Conservation (phyloP, 345 rosid genomes). For the Eucalyptus shirleyi region DNA sequence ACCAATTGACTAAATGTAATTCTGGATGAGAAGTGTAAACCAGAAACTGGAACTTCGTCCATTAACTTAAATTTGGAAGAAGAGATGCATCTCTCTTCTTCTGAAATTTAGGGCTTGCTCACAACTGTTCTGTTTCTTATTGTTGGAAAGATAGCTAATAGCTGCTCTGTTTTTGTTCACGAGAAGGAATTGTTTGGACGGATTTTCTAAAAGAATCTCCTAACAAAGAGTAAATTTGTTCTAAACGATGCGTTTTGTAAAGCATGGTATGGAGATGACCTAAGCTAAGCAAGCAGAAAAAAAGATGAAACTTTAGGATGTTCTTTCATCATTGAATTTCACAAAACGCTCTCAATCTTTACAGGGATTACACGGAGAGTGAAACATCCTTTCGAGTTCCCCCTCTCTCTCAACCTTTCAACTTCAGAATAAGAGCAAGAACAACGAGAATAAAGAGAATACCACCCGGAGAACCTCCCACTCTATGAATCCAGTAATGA, state of each 20-base stretch:
- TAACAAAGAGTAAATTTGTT: not conserved
- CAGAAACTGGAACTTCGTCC: not conserved
- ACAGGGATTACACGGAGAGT: not conserved
- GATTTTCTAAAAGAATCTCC: not conserved
- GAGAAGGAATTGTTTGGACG: not conserved
- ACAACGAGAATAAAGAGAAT: slow-evolving; percentile 49
- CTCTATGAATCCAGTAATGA: slow-evolving; percentile 80
- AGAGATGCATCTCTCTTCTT: not conserved
- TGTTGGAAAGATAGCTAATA: not conserved
- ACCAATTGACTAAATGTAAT: not conserved
- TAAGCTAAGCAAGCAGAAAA: not conserved
- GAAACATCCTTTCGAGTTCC: not conserved
- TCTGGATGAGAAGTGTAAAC: not conserved
- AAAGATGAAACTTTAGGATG: not conserved
- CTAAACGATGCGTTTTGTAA: not conserved
- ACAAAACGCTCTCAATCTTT: not conserved
- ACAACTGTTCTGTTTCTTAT: not conserved
- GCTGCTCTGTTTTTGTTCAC: not conserved
- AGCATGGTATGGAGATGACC: not conserved
- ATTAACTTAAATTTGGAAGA: not conserved
- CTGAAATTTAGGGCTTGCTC: not conserved
- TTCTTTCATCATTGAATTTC: not conserved
- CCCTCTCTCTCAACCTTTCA: not conserved
- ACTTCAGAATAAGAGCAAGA: slow-evolving; percentile 55
- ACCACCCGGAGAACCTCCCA: slow-evolving; percentile 85